Evolutionary conservation across 805 yeast genomes (phyloP), one percentile per base, ranked within the genome.

Genomic region (Barnettozyma sp.): DNA sequence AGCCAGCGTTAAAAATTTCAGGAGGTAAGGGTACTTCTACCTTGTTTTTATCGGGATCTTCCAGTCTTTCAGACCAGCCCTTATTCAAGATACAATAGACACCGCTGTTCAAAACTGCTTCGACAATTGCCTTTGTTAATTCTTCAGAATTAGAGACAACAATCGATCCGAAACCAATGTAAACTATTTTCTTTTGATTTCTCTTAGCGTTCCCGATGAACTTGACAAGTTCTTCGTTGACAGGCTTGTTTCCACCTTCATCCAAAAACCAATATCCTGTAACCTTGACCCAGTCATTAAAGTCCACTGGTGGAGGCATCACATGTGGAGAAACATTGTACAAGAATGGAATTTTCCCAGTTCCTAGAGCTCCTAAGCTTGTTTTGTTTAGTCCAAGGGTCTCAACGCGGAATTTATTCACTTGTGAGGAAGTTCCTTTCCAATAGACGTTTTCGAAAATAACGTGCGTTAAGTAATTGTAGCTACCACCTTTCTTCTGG

Each of bases 251-350:
- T n/a, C n/a, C 84, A 21, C 69, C 65, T 47, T 83, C 88, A 49
- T 87, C 81, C 47, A 90, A 63, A 48, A 86, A 84, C 97, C 97
- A 90, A 55, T 90, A 90, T 0, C 97, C 97, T 0, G 96, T 84
- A 9, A 88, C 95, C 48, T 71, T 82, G n/a, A 90, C 74, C 97
- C 97, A 90, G 55, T 86, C 96, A 12, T 86, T 81, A 58, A 82
- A 88, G 58, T 90, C 97, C 27, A 87, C 82, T 2, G 95, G 80
- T 0, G 97, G 95, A 2, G 95, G 95, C 46, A 90, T 76, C 3
- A 90, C 82, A 0, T 81, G 67, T 4, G 95, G 96, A 2, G 95
- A 83, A 1, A 90, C 78, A 50, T 84, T 87, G 57, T 90, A 90
- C 45, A 90, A 58, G 53, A 90, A 90, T 4, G 97, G 97, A 8